Base-by-base conservation (phyloP, 306 rosid genomes). In the Ceratonia siliqua region DNA sequence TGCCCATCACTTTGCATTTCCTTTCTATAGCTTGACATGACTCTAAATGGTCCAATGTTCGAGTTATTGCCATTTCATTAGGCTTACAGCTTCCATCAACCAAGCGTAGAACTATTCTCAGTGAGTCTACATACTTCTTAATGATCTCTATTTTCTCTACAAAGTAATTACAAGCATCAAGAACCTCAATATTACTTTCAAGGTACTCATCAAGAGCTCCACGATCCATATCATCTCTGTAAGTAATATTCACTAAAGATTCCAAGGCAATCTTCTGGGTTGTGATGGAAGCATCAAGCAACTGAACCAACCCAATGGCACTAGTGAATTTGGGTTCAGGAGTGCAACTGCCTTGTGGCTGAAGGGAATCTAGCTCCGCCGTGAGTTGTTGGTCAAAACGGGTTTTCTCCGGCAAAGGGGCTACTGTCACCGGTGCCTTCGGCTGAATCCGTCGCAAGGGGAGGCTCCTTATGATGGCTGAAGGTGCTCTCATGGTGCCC, bases 121-220 rank as follows among this genome's bases (percentile, higher is more conserved):
- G 8, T 43, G 78, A 70, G 5, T 74, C 81, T 38, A 83, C 49
- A 73, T 74, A 80, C 48, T 80, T 53, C 12, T 58, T 46, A 45
- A 83, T 20, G 45, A 20, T 30, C 11, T 74, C 85, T 5, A 77
- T 70, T 71, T 70, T 86, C 21, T 83, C 87, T 3, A 70, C 22
- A 7, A 80, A 80, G 42, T 74, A 56, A 70, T 83, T 83, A 62
- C 89, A 86, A 24, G 74, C 52, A 55, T 86, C 89, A 13, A 86
- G 87, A 50, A 82, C 67, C 49, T 80, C 83, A 74, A 74, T 27
- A 11, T 81, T 80, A 22, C 48, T 66, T 33, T 83, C 89, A 21
- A 86, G 68, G 69, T 82, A 80, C 78, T 42, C 49, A 22, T 86
- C 87, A 28, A 83, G 63, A 61, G 21, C 20, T 4, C 4, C 58